These are phyloP conservation scores for Raffaelea albimanens DNA, from an alignment of 2,329 filamentous ascomycete genomes.

Conservation along the genomic window DNA sequence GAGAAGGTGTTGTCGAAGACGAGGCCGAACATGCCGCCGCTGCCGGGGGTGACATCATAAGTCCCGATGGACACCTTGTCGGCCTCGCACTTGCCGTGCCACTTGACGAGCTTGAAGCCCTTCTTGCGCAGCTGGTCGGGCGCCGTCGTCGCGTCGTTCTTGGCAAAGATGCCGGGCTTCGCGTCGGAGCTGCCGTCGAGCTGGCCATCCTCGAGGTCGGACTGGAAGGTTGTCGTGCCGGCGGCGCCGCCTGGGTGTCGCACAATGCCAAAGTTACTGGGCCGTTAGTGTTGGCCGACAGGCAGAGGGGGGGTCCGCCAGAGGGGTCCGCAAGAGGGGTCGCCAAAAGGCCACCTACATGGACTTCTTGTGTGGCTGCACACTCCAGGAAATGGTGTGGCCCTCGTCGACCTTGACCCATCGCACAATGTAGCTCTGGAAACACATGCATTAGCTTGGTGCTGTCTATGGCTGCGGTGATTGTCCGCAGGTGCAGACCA, in stretches of 20 bases:
- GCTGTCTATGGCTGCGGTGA: too few species aligned
- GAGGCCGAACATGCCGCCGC: slow-evolving; percentile 89
- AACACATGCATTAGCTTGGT: too few species aligned
- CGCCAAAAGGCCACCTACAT: slow-evolving; percentile 60
- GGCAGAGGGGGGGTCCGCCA: too few species aligned
- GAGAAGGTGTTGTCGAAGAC: slow-evolving; percentile 99
- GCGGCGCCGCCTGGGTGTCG: slow-evolving; percentile 76
- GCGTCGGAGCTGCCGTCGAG: slow-evolving; percentile 30
- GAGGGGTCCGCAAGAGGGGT: slow-evolving; percentile 2
- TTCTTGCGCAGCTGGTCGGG: slow-evolving; percentile 56
- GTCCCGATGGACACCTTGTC: slow-evolving; percentile 91
- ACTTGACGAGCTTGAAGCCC: slow-evolving; percentile 63
- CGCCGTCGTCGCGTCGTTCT: slow-evolving; percentile 50
- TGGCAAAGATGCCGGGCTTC: slow-evolving; percentile 38
- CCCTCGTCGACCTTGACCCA: slow-evolving; percentile 89
- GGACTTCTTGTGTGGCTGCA: slow-evolving; percentile 96
- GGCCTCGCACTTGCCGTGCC: slow-evolving; percentile 92
- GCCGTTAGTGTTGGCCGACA: too few species aligned
- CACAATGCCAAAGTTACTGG: slow-evolving; percentile 88
- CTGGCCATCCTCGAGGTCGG: slow-evolving; percentile 34
- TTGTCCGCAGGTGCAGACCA: too few species aligned
- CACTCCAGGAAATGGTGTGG: slow-evolving; percentile 93
- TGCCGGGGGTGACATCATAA: slow-evolving; percentile 63
- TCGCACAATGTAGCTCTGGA: slow-evolving; percentile 89
- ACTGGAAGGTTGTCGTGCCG: slow-evolving; percentile 31